A percentile compares a stretch with the other conserved stretches of the same genome.
Evolutionary conservation across 2,329 filamentous ascomycete genomes (phyloP).

Genomic region (Aspergillus glaucus): DNA sequence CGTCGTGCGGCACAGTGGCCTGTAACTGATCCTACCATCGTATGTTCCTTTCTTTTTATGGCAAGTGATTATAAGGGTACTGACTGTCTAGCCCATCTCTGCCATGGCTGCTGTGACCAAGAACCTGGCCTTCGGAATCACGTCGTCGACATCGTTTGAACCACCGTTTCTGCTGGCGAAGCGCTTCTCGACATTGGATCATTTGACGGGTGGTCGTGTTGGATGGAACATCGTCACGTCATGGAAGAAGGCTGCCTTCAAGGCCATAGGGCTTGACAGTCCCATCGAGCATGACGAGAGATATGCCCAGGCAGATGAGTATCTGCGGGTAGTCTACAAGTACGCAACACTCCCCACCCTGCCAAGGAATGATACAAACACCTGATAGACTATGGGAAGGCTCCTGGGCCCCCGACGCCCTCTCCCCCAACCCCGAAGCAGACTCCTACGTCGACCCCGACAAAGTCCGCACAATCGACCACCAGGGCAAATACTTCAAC

Average conservation of each 20-base stretch:
- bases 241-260: constrained; percentile 58
- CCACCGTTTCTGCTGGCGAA: constrained; percentile 58
- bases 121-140: constrained; percentile 58
- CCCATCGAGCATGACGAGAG: constrained; percentile 57
- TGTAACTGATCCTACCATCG: constrained; percentile 58
- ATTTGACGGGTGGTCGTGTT: constrained; percentile 55
- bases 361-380: not conserved
- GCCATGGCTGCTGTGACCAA: constrained; percentile 64
- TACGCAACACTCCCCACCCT: constrained; percentile 16
- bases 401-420: constrained; percentile 54
- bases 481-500: constrained; percentile 51
- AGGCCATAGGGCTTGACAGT: constrained; percentile 54
- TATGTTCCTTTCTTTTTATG: constrained; percentile 26
- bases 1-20: constrained; percentile 59
- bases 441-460: constrained; percentile 55
- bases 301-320: constrained; percentile 58
- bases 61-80: not conserved
- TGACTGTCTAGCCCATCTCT: constrained; percentile 46
- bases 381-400: constrained; percentile 46
- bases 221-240: constrained; percentile 64
- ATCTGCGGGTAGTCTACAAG: constrained; percentile 58
- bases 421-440: constrained; percentile 47
- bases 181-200: constrained; percentile 57
- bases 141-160: constrained; percentile 57
- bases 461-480: constrained; percentile 55